Percentiles rank a stretch among this genome's conserved stretches.
phyloP scores from a whole-genome alignment of 2,329 filamentous ascomycete species.

The Lachnellula subtilissima region DNA sequence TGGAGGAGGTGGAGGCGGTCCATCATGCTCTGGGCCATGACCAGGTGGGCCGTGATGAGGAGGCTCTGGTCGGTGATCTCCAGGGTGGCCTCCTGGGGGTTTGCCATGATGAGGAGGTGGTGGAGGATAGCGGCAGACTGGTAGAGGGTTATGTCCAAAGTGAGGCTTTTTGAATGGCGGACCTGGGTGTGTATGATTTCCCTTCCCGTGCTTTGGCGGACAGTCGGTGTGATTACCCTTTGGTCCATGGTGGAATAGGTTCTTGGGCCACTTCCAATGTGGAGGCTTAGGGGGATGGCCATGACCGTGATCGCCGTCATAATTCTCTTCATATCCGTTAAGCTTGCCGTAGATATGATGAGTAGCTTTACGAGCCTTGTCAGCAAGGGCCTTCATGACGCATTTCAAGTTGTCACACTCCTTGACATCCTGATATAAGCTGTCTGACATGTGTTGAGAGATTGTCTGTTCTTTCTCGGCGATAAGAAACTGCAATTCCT shows the following conservation, averaged over 20 bases:
- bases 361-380: constrained; percentile 36
- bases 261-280: constrained; percentile 6
- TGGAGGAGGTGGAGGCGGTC: constrained; percentile 1
- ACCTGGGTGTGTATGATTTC: constrained; percentile 25
- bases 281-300: constrained; percentile 17
- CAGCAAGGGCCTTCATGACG: constrained; percentile 37
- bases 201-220: constrained; percentile 5
- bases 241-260: constrained; percentile 10
- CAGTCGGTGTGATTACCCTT: constrained; percentile 6
- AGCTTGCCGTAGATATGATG: constrained; percentile 32
- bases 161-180: constrained; percentile 25
- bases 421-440: constrained; percentile 31
- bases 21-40: not conserved
- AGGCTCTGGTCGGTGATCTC: not conserved
- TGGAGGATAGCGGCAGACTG: constrained; percentile 25
- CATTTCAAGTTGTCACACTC: constrained; percentile 42
- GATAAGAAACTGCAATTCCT: constrained; percentile 40
- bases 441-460: constrained; percentile 32
- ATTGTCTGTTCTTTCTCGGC: constrained; percentile 36
- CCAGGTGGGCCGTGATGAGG: constrained; percentile 3
- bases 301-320: constrained; percentile 5
- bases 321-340: constrained; percentile 14
- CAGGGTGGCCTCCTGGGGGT: not conserved
- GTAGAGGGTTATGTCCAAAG: constrained; percentile 22
- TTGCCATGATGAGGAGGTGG: constrained; percentile 16